A percentile compares a stretch with the other conserved stretches of the same genome.
These are phyloP conservation scores for Fusarium annulatum DNA, from an alignment of 2,329 filamentous ascomycete genomes.

Conservation along the genomic window DNA sequence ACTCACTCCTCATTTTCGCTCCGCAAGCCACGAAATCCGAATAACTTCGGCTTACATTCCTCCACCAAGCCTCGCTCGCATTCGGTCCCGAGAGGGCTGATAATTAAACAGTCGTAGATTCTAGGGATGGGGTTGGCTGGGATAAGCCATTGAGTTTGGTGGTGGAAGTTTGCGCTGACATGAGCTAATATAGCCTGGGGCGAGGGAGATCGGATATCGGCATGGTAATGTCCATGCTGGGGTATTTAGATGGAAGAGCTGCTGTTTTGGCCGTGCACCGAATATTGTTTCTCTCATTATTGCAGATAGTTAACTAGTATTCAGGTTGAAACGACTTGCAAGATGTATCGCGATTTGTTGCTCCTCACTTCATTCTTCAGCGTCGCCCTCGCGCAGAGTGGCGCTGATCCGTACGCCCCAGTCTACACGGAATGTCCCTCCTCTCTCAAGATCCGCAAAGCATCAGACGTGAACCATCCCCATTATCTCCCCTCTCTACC, in stretches of 20 bases:
- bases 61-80: background rate
- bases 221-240: background rate
- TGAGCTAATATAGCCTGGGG: background rate
- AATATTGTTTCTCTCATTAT: rapidly evolving
- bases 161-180: background rate
- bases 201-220: background rate
- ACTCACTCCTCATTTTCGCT: background rate
- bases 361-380: background rate
- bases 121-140: background rate
- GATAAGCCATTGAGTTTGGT: background rate
- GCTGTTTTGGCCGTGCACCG: rapidly evolving
- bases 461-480: background rate
- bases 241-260: background rate
- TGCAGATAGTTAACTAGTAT: rapidly evolving
- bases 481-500: rapidly evolving
- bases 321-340: rapidly evolving
- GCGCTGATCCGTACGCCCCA: slow-evolving; percentile 25
- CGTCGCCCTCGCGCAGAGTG: background rate
- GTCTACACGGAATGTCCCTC: slow-evolving; percentile 26
- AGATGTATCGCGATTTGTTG: background rate
- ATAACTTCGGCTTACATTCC: background rate
- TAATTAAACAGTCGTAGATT: background rate
- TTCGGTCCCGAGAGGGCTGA: background rate
- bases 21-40: background rate
- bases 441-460: slow-evolving; percentile 14